Percentiles rank a stretch among this genome's conserved stretches.
Evolutionary conservation across 139 green algal genomes (phyloP).

Genomic region (Closterium sp.): DNA sequence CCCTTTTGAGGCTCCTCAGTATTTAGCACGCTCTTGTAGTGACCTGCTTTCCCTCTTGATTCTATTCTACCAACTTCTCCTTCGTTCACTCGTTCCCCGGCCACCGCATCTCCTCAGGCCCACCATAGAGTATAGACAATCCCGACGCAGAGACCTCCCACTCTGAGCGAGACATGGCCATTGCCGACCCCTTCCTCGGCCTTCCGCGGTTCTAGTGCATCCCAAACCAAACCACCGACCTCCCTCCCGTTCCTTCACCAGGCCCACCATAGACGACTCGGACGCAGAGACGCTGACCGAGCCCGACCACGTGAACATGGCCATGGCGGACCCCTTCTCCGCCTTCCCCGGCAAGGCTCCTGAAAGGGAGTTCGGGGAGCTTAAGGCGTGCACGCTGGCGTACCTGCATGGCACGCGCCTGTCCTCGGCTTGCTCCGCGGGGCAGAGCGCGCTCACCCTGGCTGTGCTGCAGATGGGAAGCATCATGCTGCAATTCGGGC

Average conservation of each 20-base stretch:
- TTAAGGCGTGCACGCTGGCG: not conserved
- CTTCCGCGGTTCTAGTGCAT: too few relatives aligned
- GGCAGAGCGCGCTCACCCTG: slow-evolving; percentile 1
- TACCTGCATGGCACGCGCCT: slow-evolving; percentile 5
- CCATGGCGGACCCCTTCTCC: not conserved
- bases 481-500: slow-evolving; percentile 12
- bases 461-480: not conserved
- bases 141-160: not conserved
- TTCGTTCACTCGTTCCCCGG: too few relatives aligned
- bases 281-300: not conserved
- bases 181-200: not conserved
- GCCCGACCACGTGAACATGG: not conserved
- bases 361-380: not conserved
- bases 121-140: not conserved
- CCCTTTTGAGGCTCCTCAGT: too few relatives aligned
- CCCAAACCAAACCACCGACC: not conserved
- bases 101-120: not conserved
- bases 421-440: not conserved
- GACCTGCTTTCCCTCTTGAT: too few relatives aligned
- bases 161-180: not conserved
- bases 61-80: too few relatives aligned
- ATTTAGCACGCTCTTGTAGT: too few relatives aligned
- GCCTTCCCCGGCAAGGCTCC: slow-evolving; percentile 1
- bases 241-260: not conserved
- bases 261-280: not conserved